These are phyloP conservation scores for Nowakowskiella sp. DNA, from an alignment of 192 early-diverging fungal genomes.

Conservation along the genomic window DNA sequence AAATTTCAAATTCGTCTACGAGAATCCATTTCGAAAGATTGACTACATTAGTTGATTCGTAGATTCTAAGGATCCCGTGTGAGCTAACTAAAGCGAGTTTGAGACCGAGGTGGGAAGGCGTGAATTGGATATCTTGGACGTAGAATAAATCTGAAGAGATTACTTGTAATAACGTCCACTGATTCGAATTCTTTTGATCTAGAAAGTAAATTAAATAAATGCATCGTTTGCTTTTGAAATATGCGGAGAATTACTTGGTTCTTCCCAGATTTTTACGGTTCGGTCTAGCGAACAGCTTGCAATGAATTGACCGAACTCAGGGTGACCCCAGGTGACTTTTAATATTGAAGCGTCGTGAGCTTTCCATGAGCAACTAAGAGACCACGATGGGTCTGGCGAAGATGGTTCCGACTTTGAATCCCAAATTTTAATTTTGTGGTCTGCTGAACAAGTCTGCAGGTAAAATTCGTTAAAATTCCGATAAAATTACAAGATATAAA, in stretches of 20 bases:
- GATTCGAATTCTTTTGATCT: too few species aligned
- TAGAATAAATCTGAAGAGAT: not conserved
- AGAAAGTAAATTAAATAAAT: too few species aligned
- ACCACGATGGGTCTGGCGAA: not conserved
- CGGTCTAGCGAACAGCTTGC: constrained; percentile 90
- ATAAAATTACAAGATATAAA: constrained; percentile 1
- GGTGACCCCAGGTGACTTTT: constrained; percentile 88
- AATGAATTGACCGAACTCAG: constrained; percentile 89
- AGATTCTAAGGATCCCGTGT: constrained; percentile 75
- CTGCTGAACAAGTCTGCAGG: constrained; percentile 81
- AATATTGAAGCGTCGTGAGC: constrained; percentile 82
- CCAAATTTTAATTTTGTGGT: constrained; percentile 92
- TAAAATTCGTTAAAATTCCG: not conserved
- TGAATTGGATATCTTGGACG: constrained; percentile 85
- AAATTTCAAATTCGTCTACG: constrained; percentile 22
- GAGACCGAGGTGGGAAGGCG: constrained; percentile 72
- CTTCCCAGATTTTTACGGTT: constrained; percentile 86
- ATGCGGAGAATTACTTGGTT: constrained; percentile 58
- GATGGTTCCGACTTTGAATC: constrained; percentile 64
- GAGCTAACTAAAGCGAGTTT: constrained; percentile 50
- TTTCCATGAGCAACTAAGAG: constrained; percentile 26
- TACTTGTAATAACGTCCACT: too few species aligned
- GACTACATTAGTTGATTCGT: constrained; percentile 75
- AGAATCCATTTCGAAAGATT: constrained; percentile 71
- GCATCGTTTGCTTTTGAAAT: not conserved